These are phyloP conservation scores for Scenedesmus sp. DNA, from an alignment of 163 green algal species.

Conservation along the genomic window DNA sequence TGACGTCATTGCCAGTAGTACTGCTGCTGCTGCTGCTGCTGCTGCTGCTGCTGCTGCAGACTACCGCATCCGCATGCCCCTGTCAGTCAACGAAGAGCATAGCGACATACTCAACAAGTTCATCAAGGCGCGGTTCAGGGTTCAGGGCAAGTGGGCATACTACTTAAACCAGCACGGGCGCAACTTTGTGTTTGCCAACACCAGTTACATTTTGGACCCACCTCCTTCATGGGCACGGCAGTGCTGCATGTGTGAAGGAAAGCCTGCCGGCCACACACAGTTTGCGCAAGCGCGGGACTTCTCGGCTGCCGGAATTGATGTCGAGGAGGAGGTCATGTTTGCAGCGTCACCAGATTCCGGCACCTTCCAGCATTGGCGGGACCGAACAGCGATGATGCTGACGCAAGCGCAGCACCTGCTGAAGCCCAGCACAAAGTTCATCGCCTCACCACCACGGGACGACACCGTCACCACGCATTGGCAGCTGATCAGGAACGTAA, in stretches of 20 bases:
- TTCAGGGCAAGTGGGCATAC: background rate
- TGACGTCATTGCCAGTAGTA: too few relatives aligned
- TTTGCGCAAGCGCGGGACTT: background rate
- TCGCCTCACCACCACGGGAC: background rate
- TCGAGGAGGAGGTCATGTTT: background rate
- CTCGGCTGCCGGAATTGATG: background rate
- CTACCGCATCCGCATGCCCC: background rate
- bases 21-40: background rate
- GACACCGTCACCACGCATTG: background rate
- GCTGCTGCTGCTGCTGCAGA: background rate
- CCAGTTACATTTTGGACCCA: background rate
- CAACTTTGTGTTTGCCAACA: constrained; percentile 10
- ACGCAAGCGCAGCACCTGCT: background rate
- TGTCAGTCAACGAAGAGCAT: background rate
- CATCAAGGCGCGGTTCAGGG: background rate
- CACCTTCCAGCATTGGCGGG: background rate
- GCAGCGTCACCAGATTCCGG: background rate
- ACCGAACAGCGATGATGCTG: background rate
- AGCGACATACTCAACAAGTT: background rate
- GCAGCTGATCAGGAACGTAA: background rate
- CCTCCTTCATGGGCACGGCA: background rate
- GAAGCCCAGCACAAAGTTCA: background rate
- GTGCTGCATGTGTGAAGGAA: background rate
- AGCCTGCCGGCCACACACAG: background rate
- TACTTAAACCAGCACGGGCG: background rate